Evolutionary conservation across 2,329 filamentous ascomycete species (phyloP).

Genomic region (Monosporascus sp.): DNA sequence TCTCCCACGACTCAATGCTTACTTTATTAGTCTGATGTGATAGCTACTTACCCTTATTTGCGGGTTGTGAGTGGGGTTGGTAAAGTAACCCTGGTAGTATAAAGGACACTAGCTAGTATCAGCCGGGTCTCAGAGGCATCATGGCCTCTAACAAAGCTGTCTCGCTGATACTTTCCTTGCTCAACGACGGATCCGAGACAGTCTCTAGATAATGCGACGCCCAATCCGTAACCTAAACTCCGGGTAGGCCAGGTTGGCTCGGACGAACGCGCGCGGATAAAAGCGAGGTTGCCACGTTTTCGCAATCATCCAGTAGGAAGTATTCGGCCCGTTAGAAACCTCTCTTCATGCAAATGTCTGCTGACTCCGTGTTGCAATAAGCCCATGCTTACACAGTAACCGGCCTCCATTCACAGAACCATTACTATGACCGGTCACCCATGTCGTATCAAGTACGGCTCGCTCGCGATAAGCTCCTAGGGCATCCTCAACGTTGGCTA

Average conservation of each 20-base stretch:
- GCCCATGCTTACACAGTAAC: not conserved
- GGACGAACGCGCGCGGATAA: not conserved
- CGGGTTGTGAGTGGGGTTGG: too few relatives aligned
- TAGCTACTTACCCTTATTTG: too few relatives aligned
- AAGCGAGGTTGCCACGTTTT: not conserved
- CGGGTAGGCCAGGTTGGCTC: not conserved
- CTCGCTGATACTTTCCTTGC: not conserved
- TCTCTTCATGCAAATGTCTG: not conserved
- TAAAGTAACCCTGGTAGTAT: too few relatives aligned
- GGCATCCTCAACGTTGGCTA: too few relatives aligned
- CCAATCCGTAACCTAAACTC: not conserved
- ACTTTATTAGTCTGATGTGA: too few relatives aligned
- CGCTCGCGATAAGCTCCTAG: too few relatives aligned
- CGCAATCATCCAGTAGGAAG: not conserved
- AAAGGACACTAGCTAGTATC: not conserved
- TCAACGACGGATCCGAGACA: not conserved
- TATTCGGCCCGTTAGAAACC: not conserved
- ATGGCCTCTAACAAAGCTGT: too few relatives aligned
- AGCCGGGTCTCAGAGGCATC: not conserved
- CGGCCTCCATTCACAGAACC: too few relatives aligned
- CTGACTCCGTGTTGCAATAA: not conserved
- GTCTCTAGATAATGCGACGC: not conserved
- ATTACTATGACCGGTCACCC: too few relatives aligned
- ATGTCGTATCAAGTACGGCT: too few relatives aligned
- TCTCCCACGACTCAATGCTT: too few relatives aligned